Evolutionary conservation across 2,329 filamentous ascomycete genomes (phyloP).

Genomic region (Venturia aucupariae): DNA sequence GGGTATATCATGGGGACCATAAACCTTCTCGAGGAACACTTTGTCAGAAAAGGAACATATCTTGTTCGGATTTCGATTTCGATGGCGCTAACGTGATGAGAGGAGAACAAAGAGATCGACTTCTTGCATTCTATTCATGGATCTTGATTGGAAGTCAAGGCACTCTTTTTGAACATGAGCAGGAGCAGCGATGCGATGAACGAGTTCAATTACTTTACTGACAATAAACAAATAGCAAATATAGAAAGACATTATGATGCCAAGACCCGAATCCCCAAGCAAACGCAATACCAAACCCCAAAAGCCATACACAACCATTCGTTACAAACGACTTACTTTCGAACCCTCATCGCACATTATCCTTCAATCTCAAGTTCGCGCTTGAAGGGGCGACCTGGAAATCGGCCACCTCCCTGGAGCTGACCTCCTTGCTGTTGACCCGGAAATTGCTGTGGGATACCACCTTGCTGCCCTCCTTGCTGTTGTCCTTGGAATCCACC

Average conservation of each 20-base stretch:
- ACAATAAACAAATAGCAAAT: neutral
- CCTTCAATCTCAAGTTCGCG: neutral
- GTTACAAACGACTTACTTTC: neutral
- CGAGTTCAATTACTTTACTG: neutral
- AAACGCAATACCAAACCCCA: neutral
- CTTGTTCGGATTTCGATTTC: too few species aligned
- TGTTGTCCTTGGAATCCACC: neutral
- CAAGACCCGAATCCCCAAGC: neutral
- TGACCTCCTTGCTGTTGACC: neutral
- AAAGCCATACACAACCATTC: neutral
- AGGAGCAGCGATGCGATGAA: neutral
- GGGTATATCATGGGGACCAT: too few species aligned
- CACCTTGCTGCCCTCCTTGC: neutral
- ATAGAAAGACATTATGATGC: neutral
- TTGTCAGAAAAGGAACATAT: too few species aligned
- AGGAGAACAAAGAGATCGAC: too few species aligned
- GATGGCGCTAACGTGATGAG: too few species aligned
- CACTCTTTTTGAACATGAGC: too few species aligned
- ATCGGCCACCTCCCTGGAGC: neutral
- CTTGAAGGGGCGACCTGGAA: neutral
- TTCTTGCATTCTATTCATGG: too few species aligned
- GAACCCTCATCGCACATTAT: neutral
- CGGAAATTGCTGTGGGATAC: neutral
- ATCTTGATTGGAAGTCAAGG: too few species aligned
- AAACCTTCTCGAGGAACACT: too few species aligned